Evolutionary conservation across 768 basidiomycete species (phyloP).

Genomic region (Pleurotus cornucopiae): DNA sequence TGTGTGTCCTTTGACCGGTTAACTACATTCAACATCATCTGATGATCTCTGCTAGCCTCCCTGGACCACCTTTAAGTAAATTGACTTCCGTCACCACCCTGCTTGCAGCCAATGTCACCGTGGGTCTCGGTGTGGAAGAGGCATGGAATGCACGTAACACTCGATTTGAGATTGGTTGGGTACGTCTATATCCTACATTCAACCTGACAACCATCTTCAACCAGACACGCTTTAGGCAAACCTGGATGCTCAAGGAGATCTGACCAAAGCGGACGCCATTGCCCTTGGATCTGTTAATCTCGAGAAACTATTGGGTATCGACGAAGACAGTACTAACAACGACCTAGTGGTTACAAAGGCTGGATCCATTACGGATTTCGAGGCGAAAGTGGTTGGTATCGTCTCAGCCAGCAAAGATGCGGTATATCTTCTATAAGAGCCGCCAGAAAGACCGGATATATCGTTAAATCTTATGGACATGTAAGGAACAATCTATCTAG

Average conservation of each 20-base stretch:
- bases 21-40: not conserved
- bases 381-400: conserved; percentile 35
- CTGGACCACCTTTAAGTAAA: conserved; percentile 40
- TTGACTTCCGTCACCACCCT: conserved; percentile 56
- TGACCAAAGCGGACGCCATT: conserved; percentile 29
- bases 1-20: conserved; percentile 30
- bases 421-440: conserved; percentile 17
- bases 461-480: not conserved
- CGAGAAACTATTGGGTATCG: conserved; percentile 37
- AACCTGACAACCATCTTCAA: too few species aligned
- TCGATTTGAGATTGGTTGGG: conserved; percentile 78
- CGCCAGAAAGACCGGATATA: not conserved
- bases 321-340: conserved; percentile 19
- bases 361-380: conserved; percentile 33
- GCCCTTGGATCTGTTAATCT: conserved; percentile 38
- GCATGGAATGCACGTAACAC: conserved; percentile 58
- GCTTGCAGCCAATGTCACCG: conserved; percentile 59
- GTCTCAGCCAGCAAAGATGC: conserved; percentile 25
- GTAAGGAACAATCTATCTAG: not conserved
- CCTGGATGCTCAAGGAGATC: conserved; percentile 23
- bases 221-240: conserved; percentile 17
- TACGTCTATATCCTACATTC: conserved; percentile 22
- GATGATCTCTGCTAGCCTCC: conserved; percentile 21
- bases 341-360: conserved; percentile 34
- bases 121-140: conserved; percentile 60